phyloP scores from a whole-genome alignment of 2,329 filamentous ascomycete genomes.

The Monilinia laxa region DNA sequence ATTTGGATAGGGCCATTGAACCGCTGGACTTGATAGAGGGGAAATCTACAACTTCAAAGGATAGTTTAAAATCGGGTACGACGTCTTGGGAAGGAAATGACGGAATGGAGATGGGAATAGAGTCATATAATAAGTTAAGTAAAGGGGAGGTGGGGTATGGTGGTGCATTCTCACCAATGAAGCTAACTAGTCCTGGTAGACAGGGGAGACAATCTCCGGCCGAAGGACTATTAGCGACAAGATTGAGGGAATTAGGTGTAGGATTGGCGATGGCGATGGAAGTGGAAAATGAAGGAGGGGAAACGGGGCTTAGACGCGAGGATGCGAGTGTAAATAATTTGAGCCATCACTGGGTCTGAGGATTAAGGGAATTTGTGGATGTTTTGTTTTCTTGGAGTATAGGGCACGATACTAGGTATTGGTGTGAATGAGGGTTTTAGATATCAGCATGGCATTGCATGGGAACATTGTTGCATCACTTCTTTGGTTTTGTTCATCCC shows the following conservation, averaged over 20 bases:
- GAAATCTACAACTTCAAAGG: neutral
- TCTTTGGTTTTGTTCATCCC: neutral
- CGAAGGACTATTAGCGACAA: slow-evolving; percentile 69
- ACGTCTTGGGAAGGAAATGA: slow-evolving; percentile 12
- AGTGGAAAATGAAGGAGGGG: slow-evolving; percentile 58
- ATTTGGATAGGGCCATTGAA: neutral
- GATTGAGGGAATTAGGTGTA: slow-evolving; percentile 53
- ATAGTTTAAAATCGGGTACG: neutral
- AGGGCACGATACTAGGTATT: neutral
- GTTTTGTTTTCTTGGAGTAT: neutral
- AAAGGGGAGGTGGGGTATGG: slow-evolving; percentile 65
- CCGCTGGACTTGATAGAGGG: neutral
- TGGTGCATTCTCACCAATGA: slow-evolving; percentile 48
- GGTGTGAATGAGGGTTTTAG: neutral
- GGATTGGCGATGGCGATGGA: slow-evolving; percentile 56
- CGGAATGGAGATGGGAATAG: slow-evolving; percentile 37
- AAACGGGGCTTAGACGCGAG: neutral
- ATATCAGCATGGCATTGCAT: neutral
- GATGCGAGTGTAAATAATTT: neutral
- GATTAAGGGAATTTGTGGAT: neutral
- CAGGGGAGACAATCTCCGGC: slow-evolving; percentile 40
- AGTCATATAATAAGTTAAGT: slow-evolving; percentile 64
- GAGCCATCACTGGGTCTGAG: neutral
- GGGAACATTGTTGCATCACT: neutral
- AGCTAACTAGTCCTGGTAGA: slow-evolving; percentile 36